Base-by-base conservation (phyloP, 1,139 yeast genomes). In the Taphrina wiesneri region DNA sequence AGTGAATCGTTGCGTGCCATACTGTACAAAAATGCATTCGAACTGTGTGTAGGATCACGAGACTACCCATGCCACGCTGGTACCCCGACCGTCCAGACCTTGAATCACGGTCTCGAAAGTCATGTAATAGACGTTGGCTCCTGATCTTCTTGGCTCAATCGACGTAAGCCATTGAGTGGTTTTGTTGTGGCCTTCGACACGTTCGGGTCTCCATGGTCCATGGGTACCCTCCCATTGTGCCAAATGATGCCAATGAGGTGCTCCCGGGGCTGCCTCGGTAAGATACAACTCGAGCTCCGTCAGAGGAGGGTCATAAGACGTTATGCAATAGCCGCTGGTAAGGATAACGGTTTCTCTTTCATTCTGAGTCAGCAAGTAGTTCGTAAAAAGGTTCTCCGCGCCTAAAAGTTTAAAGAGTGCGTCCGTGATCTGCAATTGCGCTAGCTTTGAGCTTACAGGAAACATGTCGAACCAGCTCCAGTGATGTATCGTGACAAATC, bases 51-150 rank as follows among this genome's bases (percentile, higher is more conserved):
- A n/a, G n/a, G n/a, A n/a, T 30, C 34, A 30, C 34, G 9, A 6
- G 34, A 39, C 17, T 19, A 45, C 49, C 49, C 49, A 45, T 21
- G 28, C 49, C 11, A 45, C 28, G 15, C 49, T 23, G 11, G 49
- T 45, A 5, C 49, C 28, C 11, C 28, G 49, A 11, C 49, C 49
- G 2, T 21, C 49, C n/a, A 11, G 11, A 2, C 26, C 28, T 11
- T 9, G 1, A 2, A n/a, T n/a, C 2, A 45, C 4, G 26, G 49
- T 45, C 2, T 19, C 49, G n/a, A 9, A 45, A 2, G 28, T 45
- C 49, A 45, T 45, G 49, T 45, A 21, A 45, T 45, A 45, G 28
- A 21, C 26, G 28, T 21, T 28, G 28, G 49, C 49, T 45, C 49
- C 49, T 23, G 49, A 13, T 21, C 7, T 9, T n/a, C n/a, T 45